A percentile compares a stretch with the other conserved stretches of the same genome.
Conservation (phyloP, 2,329 filamentous ascomycete genomes). For the Neonectria neomacrospora region DNA sequence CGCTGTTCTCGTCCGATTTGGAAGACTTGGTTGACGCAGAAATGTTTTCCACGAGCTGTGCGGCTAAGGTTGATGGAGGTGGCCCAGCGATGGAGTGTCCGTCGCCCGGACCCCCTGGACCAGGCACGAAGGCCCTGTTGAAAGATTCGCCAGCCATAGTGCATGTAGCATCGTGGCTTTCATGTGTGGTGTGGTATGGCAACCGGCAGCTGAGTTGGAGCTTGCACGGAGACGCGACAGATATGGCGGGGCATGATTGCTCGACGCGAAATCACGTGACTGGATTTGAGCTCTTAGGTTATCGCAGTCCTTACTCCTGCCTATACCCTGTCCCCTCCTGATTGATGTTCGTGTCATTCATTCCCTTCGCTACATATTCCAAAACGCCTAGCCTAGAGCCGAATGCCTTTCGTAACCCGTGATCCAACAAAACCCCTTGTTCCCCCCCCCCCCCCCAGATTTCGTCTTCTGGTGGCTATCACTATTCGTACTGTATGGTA, state of each 20-base stretch:
- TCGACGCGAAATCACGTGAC: slow-evolving; percentile 41
- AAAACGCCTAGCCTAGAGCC: slow-evolving; percentile 14
- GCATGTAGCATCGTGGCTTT: slow-evolving; percentile 40
- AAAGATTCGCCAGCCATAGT: slow-evolving; percentile 45
- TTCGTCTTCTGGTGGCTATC: neutral
- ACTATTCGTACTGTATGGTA: slow-evolving; percentile 49
- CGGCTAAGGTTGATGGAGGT: slow-evolving; percentile 85
- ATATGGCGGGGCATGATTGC: slow-evolving; percentile 32
- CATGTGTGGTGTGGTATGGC: slow-evolving; percentile 9
- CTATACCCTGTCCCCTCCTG: neutral
- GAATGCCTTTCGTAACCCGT: neutral
- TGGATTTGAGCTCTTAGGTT: neutral
- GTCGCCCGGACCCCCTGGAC: slow-evolving; percentile 32
- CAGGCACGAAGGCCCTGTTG: slow-evolving; percentile 33
- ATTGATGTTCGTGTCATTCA: neutral
- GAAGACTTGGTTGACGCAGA: slow-evolving; percentile 71
- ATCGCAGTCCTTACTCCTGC: neutral
- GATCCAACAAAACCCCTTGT: neutral
- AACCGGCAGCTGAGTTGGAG: neutral
- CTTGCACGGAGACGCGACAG: slow-evolving; percentile 31
- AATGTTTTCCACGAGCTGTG: slow-evolving; percentile 86
- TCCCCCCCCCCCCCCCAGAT: slow-evolving; percentile 8
- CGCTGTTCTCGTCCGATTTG: slow-evolving; percentile 74
- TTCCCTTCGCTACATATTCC: slow-evolving; percentile 6
- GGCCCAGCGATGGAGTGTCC: slow-evolving; percentile 44